Conservation (phyloP, 2,329 filamentous ascomycete species). For the Pestalotiopsis fici region DNA sequence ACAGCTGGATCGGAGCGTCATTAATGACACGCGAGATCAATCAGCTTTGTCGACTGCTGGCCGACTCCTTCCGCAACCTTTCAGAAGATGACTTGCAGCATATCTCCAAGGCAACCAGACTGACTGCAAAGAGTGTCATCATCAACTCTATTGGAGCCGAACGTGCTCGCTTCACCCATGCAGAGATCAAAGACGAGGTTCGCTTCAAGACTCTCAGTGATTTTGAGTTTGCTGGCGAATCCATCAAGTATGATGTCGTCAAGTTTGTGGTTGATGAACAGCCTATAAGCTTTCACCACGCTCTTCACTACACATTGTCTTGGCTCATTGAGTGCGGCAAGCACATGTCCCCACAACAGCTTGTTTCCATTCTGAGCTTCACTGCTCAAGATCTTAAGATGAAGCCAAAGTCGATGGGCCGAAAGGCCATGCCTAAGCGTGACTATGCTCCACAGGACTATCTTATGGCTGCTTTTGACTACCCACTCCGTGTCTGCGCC, state of each 20-base stretch:
- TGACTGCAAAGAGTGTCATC: conserved; percentile 81
- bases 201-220: conserved; percentile 76
- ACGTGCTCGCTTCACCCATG: conserved; percentile 77
- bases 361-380: conserved; percentile 72
- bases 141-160: conserved; percentile 89
- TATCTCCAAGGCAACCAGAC: conserved; percentile 71
- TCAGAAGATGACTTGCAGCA: conserved; percentile 64
- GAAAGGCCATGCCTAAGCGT: conserved; percentile 55
- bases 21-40: conserved; percentile 95
- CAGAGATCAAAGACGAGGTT: conserved; percentile 85
- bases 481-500: conserved; percentile 86
- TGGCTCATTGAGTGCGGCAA: conserved; percentile 94
- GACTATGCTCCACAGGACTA: conserved; percentile 72
- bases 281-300: conserved; percentile 95
- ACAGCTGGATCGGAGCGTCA: conserved; percentile 96
- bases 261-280: conserved; percentile 87
- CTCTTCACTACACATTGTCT: conserved; percentile 91
- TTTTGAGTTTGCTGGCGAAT: conserved; percentile 74
- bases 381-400: conserved; percentile 69
- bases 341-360: conserved; percentile 65
- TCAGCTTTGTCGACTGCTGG: conserved; percentile 82
- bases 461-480: conserved; percentile 87
- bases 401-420: conserved; percentile 63
- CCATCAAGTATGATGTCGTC: conserved; percentile 67
- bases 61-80: conserved; percentile 78